A percentile compares a stretch with the other conserved stretches of the same genome.
phyloP scores from a whole-genome alignment of 306 rosid genomes.

The Biancaea sappan region DNA sequence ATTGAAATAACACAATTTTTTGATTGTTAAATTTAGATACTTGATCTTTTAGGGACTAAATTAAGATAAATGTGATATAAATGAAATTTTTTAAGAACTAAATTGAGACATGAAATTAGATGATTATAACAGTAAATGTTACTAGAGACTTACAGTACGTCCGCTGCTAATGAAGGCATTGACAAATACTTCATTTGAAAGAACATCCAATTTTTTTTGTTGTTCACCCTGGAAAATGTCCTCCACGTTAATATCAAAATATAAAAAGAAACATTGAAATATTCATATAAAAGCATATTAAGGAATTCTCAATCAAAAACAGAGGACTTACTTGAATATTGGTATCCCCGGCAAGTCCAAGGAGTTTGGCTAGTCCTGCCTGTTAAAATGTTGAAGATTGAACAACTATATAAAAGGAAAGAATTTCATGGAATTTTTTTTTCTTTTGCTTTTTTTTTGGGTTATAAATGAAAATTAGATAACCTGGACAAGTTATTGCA shows the following conservation, averaged over 20 bases:
- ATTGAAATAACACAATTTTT: no score
- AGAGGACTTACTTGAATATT: conserved; percentile 69
- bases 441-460: no score
- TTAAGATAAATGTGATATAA: no score
- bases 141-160: conserved; percentile 69
- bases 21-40: no score
- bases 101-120: no score
- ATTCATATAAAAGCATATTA: background rate
- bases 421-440: no score
- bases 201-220: conserved; percentile 96
- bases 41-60: no score
- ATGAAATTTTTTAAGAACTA: no score
- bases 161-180: conserved; percentile 92
- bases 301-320: background rate
- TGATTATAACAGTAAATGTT: background rate
- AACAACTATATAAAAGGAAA: no score
- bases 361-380: conserved; percentile 93
- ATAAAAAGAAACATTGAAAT: background rate
- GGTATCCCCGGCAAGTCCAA: conserved; percentile 96
- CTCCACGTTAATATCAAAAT: background rate
- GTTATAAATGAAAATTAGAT: no score
- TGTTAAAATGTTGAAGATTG: no score
- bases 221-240: conserved; percentile 62
- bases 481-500: no score
- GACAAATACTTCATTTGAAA: conserved; percentile 91